These are phyloP conservation scores for Neospermospora avenae DNA, from an alignment of 2,329 filamentous ascomycete species.

Conservation along the genomic window DNA sequence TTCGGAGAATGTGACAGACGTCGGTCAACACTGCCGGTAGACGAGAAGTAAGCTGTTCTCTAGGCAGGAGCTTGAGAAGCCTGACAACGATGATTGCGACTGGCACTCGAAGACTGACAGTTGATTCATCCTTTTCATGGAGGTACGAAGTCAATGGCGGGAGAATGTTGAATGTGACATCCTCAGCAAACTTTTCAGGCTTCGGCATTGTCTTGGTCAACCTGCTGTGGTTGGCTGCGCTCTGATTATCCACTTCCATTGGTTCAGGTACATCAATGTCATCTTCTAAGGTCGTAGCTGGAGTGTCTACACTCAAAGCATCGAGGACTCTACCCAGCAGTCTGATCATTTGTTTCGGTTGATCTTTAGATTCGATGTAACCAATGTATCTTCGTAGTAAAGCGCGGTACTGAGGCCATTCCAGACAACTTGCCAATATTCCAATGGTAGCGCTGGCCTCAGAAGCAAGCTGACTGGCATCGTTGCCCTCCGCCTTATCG, in stretches of 20 bases:
- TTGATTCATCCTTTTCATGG: conserved; percentile 91
- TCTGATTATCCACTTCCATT: conserved; percentile 19
- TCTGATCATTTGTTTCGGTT: conserved; percentile 81
- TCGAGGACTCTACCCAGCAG: conserved; percentile 81
- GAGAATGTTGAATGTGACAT: conserved; percentile 72
- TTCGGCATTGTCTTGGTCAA: conserved; percentile 66
- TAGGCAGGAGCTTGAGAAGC: conserved; percentile 75
- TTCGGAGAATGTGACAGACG: conserved; percentile 88
- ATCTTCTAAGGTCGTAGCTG: neutral
- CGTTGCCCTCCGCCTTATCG: conserved; percentile 65
- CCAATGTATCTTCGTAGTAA: conserved; percentile 80
- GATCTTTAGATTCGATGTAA: conserved; percentile 76
- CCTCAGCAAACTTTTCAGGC: conserved; percentile 63
- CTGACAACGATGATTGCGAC: conserved; percentile 88
- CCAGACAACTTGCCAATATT: conserved; percentile 68
- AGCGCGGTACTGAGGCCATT: conserved; percentile 88
- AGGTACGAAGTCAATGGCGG: conserved; percentile 80
- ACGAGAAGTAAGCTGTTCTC: conserved; percentile 66
- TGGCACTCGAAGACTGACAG: conserved; percentile 88
- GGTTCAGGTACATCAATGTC: neutral
- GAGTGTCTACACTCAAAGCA: conserved; percentile 56
- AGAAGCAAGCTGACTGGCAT: conserved; percentile 82
- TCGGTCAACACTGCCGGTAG: conserved; percentile 85
- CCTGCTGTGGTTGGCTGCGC: conserved; percentile 34
- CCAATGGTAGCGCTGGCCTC: conserved; percentile 83